A percentile compares a stretch with the other conserved stretches of the same genome.
Evolutionary conservation across 768 basidiomycete genomes (phyloP).

Genomic region (Lepiota venenata): DNA sequence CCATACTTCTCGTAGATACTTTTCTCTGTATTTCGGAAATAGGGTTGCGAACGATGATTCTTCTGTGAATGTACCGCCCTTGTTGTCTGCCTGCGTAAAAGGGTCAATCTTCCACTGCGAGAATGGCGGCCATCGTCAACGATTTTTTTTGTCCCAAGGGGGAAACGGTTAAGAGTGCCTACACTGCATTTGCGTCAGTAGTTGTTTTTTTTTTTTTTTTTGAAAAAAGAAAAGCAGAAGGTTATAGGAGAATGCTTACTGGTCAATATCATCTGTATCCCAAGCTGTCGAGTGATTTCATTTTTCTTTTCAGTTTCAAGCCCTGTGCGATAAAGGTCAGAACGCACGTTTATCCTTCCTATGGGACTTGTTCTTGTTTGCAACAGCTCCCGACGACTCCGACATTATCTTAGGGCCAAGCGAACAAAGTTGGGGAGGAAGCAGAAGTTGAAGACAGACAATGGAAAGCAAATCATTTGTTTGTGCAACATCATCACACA

Average conservation of each 20-base stretch:
- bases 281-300: constrained; percentile 59
- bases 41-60: constrained; percentile 98
- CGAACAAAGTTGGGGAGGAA: constrained; percentile 1
- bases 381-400: constrained; percentile 39
- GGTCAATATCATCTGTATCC: constrained; percentile 99
- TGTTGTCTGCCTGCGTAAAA: constrained; percentile 74
- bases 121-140: background rate
- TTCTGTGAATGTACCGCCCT: constrained; percentile 81
- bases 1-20: constrained; percentile 94
- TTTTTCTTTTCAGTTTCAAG: constrained; percentile 9
- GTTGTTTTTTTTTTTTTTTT: background rate
- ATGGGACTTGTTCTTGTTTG: constrained; percentile 85
- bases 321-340: background rate
- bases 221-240: background rate
- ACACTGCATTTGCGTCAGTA: constrained; percentile 32
- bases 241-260: constrained; percentile 52
- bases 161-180: constrained; percentile 20
- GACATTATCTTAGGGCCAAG: constrained; percentile 30
- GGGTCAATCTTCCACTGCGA: constrained; percentile 85
- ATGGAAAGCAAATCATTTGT: background rate
- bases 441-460: too few species aligned
- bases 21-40: constrained; percentile 98
- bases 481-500: constrained; percentile 1
- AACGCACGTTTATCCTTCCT: constrained; percentile 92
- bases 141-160: background rate